Conservation (phyloP, 208 protist species). For the Herpetomonas samuelpessoai region DNA sequence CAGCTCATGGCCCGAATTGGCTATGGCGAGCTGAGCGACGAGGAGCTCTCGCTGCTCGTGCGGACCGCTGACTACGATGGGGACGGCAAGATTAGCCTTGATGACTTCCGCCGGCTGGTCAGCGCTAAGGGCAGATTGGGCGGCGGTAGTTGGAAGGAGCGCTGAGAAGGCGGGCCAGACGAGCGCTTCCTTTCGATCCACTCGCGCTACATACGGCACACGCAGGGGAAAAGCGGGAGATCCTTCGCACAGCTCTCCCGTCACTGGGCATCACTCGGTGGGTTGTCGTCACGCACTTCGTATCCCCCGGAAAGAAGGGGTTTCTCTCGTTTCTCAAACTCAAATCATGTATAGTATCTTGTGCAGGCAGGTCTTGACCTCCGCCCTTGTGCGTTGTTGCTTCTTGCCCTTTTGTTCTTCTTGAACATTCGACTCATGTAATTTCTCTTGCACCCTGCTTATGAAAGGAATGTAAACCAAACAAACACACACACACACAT, state of each 20-base stretch:
- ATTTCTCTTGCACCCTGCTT: background rate
- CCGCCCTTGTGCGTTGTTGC: constrained; percentile 3
- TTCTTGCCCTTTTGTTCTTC: constrained; percentile 17
- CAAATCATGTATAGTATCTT: no score
- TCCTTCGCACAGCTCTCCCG: no score
- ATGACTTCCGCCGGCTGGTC: constrained; percentile 88
- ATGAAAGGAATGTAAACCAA: background rate
- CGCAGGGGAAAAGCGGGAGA: no score
- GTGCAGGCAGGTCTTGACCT: no score
- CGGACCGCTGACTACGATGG: constrained; percentile 91
- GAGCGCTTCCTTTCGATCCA: no score
- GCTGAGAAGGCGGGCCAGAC: no score
- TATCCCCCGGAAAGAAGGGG: no score
- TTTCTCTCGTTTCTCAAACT: no score
- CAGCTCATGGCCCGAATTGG: constrained; percentile 87
- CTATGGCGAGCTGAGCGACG: constrained; percentile 75
- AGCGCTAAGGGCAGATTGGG: constrained; percentile 59
- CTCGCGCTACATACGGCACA: no score
- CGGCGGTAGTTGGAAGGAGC: background rate
- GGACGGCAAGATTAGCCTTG: constrained; percentile 89
- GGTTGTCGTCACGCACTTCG: no score
- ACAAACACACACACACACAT: background rate
- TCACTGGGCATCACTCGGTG: no score
- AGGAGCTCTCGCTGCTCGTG: constrained; percentile 87
- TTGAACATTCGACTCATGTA: background rate